Conservation (phyloP, 768 basidiomycete species). For the Xanthoconium stramineum region DNA sequence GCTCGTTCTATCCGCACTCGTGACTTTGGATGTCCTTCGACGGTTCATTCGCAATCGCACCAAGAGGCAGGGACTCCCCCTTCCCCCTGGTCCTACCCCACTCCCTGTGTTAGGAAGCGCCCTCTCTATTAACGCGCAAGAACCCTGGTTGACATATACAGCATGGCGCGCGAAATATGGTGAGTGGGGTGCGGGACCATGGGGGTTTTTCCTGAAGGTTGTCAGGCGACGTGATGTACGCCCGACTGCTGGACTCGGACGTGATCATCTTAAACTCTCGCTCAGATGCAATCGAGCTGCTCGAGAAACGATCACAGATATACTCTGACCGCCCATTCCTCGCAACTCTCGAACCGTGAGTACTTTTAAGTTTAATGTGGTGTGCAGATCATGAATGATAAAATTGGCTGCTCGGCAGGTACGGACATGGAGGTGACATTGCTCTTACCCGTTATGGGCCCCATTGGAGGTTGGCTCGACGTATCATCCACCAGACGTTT, state of each 20-base stretch:
- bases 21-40: not conserved
- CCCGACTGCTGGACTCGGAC: not conserved
- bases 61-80: not conserved
- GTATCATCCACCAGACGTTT: not conserved
- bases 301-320: too few species aligned
- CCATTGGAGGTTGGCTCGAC: conserved; percentile 5
- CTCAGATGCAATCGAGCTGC: too few species aligned
- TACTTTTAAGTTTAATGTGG: too few species aligned
- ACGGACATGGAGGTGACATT: not conserved
- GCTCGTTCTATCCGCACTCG: not conserved
- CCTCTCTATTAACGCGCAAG: not conserved
- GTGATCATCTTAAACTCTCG: too few species aligned
- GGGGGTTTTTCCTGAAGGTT: not conserved
- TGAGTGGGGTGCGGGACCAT: not conserved
- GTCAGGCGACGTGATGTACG: not conserved
- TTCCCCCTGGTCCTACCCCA: not conserved
- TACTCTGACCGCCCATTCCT: not conserved
- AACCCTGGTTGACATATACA: not conserved
- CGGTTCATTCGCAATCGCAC: not conserved
- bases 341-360: too few species aligned
- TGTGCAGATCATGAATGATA: not conserved
- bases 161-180: not conserved
- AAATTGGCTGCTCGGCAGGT: not conserved
- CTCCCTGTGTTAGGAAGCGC: not conserved
- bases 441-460: not conserved